Evolutionary conservation across 2,329 filamentous ascomycete species (phyloP).

Genomic region (Colletotrichum trifolii): DNA sequence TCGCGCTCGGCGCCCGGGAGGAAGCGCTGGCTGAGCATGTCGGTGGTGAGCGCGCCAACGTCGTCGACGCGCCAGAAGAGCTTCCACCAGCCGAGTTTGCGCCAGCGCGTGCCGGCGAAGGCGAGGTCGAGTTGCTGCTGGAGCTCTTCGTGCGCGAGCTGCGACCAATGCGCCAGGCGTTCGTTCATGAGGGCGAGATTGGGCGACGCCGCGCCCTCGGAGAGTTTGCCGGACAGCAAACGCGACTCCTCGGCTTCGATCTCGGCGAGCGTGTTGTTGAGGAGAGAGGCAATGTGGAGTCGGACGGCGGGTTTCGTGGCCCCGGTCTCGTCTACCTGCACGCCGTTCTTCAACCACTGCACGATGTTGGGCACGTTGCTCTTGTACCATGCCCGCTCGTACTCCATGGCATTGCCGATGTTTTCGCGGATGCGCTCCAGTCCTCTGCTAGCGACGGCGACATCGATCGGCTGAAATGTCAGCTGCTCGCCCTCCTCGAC

Average conservation of each 20-base stretch:
- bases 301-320: slow-evolving; percentile 74
- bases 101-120: slow-evolving; percentile 81
- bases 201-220: slow-evolving; percentile 47
- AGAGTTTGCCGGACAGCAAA: slow-evolving; percentile 47
- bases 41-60: slow-evolving; percentile 82
- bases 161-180: slow-evolving; percentile 78
- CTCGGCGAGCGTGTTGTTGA: slow-evolving; percentile 63
- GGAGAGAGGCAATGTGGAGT: slow-evolving; percentile 73
- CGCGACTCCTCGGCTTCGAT: slow-evolving; percentile 62
- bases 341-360: slow-evolving; percentile 71
- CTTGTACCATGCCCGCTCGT: slow-evolving; percentile 78
- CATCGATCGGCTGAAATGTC: slow-evolving; percentile 70
- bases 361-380: slow-evolving; percentile 75
- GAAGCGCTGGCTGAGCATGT: slow-evolving; percentile 82
- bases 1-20: slow-evolving; percentile 82
- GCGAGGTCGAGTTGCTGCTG: slow-evolving; percentile 82
- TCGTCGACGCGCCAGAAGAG: slow-evolving; percentile 96
- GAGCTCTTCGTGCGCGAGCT: slow-evolving; percentile 84
- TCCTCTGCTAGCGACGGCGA: slow-evolving; percentile 70
- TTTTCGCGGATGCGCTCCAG: slow-evolving; percentile 76
- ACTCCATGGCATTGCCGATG: slow-evolving; percentile 75
- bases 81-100: slow-evolving; percentile 90
- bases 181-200: slow-evolving; percentile 62
- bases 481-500: slow-evolving; percentile 48
- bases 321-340: slow-evolving; percentile 50